Evolutionary conservation across 2,329 filamentous ascomycete genomes (phyloP).

Genomic region (Hyphodiscus sp.): DNA sequence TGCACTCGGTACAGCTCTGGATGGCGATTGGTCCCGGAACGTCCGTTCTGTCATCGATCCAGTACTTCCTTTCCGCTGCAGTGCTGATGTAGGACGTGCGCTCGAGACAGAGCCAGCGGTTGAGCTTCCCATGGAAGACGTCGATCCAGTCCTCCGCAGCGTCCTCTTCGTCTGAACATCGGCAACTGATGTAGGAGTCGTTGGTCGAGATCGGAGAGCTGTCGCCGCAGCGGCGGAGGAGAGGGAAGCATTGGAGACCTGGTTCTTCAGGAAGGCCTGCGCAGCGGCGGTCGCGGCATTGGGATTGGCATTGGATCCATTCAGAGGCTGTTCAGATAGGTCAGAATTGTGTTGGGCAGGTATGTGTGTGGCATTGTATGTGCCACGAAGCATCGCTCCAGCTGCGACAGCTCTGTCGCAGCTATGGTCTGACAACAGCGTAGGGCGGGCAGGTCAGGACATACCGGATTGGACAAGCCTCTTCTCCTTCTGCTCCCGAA

Average conservation of each 20-base stretch:
- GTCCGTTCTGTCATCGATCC: conserved; percentile 85
- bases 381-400: not conserved
- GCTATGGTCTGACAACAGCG: conserved; percentile 7
- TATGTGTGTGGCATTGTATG: conserved; percentile 1
- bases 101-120: conserved; percentile 35
- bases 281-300: conserved; percentile 74
- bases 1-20: conserved; percentile 35
- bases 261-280: conserved; percentile 69
- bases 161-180: conserved; percentile 86
- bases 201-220: conserved; percentile 71
- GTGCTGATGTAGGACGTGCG: conserved; percentile 32
- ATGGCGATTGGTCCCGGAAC: conserved; percentile 71
- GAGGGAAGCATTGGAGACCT: conserved; percentile 57
- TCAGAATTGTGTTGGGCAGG: conserved; percentile 18
- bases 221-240: conserved; percentile 83
- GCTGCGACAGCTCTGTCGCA: not conserved
- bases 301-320: conserved; percentile 56
- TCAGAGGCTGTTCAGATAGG: conserved; percentile 46
- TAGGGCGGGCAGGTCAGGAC: conserved; percentile 14
- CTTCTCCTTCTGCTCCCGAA: conserved; percentile 31
- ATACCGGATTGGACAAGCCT: conserved; percentile 37
- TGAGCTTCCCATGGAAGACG: conserved; percentile 57
- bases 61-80: conserved; percentile 62
- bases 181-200: conserved; percentile 71
- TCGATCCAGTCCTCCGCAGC: conserved; percentile 63